Evolutionary conservation across 768 basidiomycete genomes (phyloP), one percentile per base, ranked within the genome.

Genomic region (Crassisporium funariophilum): DNA sequence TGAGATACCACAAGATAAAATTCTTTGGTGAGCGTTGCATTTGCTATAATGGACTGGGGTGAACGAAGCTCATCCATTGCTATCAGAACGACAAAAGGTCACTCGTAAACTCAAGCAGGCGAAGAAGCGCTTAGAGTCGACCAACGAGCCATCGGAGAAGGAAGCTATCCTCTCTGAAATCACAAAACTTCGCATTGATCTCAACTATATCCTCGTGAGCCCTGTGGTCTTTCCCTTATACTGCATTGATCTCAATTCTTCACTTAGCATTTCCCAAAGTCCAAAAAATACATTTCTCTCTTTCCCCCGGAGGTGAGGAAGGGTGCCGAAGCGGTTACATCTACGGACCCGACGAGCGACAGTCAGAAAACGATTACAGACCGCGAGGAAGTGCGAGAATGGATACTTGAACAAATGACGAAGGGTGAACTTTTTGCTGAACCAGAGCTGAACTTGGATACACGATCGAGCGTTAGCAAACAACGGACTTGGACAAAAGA

Each of bases 1-100:
- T 78, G 31, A 80, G 80, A 51, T 98, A 98, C 65, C 93, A 94
- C 57, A 91, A 84, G 71, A 72, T 94, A 58, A 95, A 92, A 65
- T 98, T 98, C 70, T 97, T 98, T 52, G 94, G 93, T 94, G 52
- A 54, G 75, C 63, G n/a, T 29, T 19, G 11, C 41, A 4, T 22
- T 8, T 29, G 27, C 7, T 7, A 29, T 10, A 31, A 31, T 31
- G 10, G 34, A 36, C 15, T 37, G 13, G 13, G 2, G 15, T 25
- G 19, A n/a, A 7, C 2, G 16, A 7, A 4, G 11, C 10, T 8
- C 39, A 37, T 10, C 41, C 22, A 13, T 33, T 31, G 15, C 41
- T 19, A 22, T 13, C 55, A 95, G 94, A 98, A 64, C 83, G 92
- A 35, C 84, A 91, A 68, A 98, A 95, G 59, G 80, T 95, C 10